Evolutionary conservation across 306 rosid species (phyloP).

Genomic region (Quercus glauca): DNA sequence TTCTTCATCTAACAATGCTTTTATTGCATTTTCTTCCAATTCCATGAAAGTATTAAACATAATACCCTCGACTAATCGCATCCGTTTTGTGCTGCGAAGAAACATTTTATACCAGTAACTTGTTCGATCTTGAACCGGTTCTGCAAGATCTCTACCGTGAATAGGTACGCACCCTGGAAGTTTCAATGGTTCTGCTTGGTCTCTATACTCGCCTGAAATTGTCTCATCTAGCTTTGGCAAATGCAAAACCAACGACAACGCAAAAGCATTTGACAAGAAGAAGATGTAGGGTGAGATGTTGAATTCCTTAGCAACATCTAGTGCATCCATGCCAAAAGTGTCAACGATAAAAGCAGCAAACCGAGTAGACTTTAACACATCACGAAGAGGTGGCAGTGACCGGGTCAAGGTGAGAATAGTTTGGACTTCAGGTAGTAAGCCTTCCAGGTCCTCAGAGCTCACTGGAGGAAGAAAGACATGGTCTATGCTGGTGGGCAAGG

Average conservation of each 20-base stretch:
- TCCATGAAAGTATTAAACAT: conserved; percentile 28
- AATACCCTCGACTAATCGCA: conserved; percentile 25
- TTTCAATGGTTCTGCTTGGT: conserved; percentile 27
- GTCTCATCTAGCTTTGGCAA: background rate
- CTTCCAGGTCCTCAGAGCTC: no score
- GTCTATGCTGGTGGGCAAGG: background rate
- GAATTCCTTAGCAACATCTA: background rate
- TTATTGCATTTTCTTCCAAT: conserved; percentile 16
- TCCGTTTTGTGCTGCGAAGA: conserved; percentile 6
- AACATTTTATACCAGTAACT: conserved; percentile 15
- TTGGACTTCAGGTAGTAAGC: no score
- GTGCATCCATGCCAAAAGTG: background rate
- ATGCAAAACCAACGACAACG: background rate
- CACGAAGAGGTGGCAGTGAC: no score
- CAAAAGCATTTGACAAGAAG: background rate
- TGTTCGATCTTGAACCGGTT: no score
- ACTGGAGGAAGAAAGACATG: no score
- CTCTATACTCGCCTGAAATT: conserved; percentile 32
- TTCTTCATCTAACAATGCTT: background rate
- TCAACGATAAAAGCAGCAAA: background rate
- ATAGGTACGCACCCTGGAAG: background rate
- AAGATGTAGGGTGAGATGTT: background rate
- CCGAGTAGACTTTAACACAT: background rate
- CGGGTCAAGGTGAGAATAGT: no score
- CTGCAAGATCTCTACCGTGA: no score